phyloP scores from a whole-genome alignment of 495 filamentous ascomycete genomes.

The Aspergillus avenaceus region DNA sequence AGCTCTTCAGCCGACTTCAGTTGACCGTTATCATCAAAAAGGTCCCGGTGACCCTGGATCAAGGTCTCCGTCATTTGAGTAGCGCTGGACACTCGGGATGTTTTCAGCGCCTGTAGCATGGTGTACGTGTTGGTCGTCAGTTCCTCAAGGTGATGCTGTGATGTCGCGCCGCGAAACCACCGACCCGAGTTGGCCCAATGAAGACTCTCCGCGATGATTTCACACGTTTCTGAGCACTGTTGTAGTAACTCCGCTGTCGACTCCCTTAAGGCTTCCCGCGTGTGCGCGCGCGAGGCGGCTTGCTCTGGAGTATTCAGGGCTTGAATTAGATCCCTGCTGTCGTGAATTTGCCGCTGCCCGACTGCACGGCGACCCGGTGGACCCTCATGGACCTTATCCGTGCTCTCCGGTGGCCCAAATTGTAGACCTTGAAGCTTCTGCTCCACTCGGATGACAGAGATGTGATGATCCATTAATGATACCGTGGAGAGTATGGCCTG shows the following conservation, averaged over 20 bases:
- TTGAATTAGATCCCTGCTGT: constrained; percentile 6
- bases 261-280: constrained; percentile 5
- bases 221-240: constrained; percentile 4
- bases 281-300: background rate
- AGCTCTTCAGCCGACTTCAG: background rate
- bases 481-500: constrained; percentile 6
- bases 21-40: constrained; percentile 11
- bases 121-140: background rate
- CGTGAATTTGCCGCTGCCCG: constrained; percentile 5
- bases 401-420: background rate
- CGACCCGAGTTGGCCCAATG: constrained; percentile 9
- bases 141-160: background rate
- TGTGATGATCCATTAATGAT: constrained; percentile 14
- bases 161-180: constrained; percentile 6
- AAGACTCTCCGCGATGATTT: constrained; percentile 5
- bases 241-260: constrained; percentile 6
- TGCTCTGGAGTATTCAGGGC: constrained; percentile 8
- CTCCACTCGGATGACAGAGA: constrained; percentile 2
- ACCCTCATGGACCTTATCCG: background rate
- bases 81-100: constrained; percentile 1
- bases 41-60: constrained; percentile 7
- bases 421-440: constrained; percentile 1
- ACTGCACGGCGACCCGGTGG: background rate
- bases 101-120: background rate
- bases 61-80: constrained; percentile 10